Evolutionary conservation across 192 early-diverging fungal genomes (phyloP), one percentile per base, ranked within the genome.

Genomic region (Backusella liffmaniae): DNA sequence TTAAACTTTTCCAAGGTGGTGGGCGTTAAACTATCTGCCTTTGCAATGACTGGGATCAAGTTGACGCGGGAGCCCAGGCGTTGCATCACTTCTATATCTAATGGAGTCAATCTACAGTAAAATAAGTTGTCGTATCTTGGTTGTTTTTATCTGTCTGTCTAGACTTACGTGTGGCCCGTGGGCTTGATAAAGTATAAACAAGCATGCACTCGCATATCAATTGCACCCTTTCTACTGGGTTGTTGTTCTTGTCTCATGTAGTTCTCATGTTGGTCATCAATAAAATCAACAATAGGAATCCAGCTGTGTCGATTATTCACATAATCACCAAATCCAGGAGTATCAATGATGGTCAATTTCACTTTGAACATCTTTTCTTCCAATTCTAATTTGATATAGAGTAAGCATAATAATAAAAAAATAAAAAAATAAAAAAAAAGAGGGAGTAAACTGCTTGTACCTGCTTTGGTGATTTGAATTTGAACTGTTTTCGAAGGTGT

Each of bases 101-200:
- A 80, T 37, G 93, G 91, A 66, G 86, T 88, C 69, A 96, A 87
- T 26, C 84, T 85, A 46, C 62, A 42, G 34, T 23, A 21, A 42
- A 13, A 12, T n/a, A 9, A 39, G 32, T 37, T 13, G 15, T 35
- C 26, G 23, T 35, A 39, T 39, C 29, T 72, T 53, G 36, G 2
- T 49, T 73, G 18, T 21, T 26, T 35, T 26, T 18, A 3, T 39
- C 26, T 7, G 15, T 4, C 6, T 4, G 3, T 5, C 29, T 68
- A 37, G 21, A 80, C 81, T 82, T 86, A 92, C 85, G 87, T 90
- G 82, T 99, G 98, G 41, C 97, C 97, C 3, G 96, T 97, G 51
- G 98, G 98, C 70, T 94, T 91, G 82, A 99, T 98, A 81, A 99
- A 99, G 84, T 96, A 99, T 70, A 99, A 85, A 67, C 96, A 95